Evolutionary conservation across 495 filamentous ascomycete species (phyloP).

Genomic region (Penicillium desertorum): DNA sequence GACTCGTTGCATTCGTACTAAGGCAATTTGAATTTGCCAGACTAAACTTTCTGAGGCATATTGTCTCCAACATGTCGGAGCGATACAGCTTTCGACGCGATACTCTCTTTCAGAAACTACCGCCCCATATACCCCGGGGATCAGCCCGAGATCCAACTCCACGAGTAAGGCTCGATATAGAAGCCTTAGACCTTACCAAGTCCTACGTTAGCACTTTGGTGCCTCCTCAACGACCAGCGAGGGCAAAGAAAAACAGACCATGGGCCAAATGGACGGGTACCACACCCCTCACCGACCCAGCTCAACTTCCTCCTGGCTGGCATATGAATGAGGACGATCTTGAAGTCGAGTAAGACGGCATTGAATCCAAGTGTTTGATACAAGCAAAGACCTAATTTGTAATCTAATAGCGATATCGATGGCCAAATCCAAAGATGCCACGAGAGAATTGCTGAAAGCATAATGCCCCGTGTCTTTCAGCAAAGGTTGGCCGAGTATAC

Average conservation of each 20-base stretch:
- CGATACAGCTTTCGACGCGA: not conserved
- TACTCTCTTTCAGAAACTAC: not conserved
- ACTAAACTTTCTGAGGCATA: not conserved
- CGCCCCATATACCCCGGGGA: not conserved
- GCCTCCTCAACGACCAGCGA: not conserved
- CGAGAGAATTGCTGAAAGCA: conserved; percentile 15
- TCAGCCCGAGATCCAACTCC: not conserved
- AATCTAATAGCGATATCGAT: not conserved
- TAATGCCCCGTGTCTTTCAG: conserved; percentile 11
- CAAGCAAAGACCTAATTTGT: not conserved
- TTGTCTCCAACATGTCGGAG: not conserved
- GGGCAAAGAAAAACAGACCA: not conserved
- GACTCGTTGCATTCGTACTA: not conserved
- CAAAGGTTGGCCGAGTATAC: conserved; percentile 8
- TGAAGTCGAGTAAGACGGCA: not conserved
- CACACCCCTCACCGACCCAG: not conserved
- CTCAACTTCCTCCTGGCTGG: not conserved
- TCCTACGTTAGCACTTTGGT: not conserved
- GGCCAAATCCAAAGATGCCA: conserved; percentile 17
- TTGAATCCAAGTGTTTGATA: not conserved
- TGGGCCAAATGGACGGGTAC: not conserved
- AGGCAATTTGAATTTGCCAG: not conserved
- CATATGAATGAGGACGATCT: conserved; percentile 7
- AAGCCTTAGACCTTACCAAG: not conserved
- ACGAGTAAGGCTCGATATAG: not conserved